Conservation (phyloP, 805 yeast species). For the Starmerella khaoyaiensis region DNA sequence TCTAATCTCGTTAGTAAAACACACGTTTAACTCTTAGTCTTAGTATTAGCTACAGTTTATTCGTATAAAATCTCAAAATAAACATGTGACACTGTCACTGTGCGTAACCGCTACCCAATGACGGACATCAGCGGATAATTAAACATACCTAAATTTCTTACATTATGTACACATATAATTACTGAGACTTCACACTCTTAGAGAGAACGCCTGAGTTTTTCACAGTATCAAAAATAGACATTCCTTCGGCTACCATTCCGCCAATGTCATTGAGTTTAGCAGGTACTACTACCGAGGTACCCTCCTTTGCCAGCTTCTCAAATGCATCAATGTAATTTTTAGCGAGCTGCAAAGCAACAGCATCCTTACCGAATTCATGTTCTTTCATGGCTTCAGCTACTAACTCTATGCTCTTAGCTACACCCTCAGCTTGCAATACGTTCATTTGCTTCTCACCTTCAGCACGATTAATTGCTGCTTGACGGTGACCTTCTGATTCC, state of each 20-base stretch:
- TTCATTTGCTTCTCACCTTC: slow-evolving; percentile 65
- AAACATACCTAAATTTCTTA: no score
- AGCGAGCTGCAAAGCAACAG: slow-evolving; percentile 68
- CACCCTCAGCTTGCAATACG: slow-evolving; percentile 70
- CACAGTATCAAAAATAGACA: slow-evolving; percentile 54
- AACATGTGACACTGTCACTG: no score
- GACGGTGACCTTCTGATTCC: slow-evolving; percentile 75
- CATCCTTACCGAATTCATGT: slow-evolving; percentile 61
- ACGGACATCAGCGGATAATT: no score
- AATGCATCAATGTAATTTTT: slow-evolving; percentile 74
- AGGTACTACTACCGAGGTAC: slow-evolving; percentile 67
- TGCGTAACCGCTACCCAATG: no score
- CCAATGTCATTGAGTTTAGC: slow-evolving; percentile 64
- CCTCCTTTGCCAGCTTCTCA: slow-evolving; percentile 68
- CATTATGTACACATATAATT: no score
- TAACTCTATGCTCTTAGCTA: slow-evolving; percentile 53
- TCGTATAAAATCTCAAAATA: no score
- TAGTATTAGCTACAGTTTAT: no score
- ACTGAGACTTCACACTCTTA: no score
- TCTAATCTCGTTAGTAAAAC: no score
- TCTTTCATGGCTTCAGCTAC: slow-evolving; percentile 55
- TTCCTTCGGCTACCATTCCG: slow-evolving; percentile 59
- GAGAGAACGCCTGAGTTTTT: no score
- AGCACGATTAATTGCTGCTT: slow-evolving; percentile 66
- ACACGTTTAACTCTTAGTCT: no score